Percentiles rank a stretch among this genome's conserved stretches.
Evolutionary conservation across 2,329 filamentous ascomycete genomes (phyloP).

Genomic region (Grosmannia huntii): DNA sequence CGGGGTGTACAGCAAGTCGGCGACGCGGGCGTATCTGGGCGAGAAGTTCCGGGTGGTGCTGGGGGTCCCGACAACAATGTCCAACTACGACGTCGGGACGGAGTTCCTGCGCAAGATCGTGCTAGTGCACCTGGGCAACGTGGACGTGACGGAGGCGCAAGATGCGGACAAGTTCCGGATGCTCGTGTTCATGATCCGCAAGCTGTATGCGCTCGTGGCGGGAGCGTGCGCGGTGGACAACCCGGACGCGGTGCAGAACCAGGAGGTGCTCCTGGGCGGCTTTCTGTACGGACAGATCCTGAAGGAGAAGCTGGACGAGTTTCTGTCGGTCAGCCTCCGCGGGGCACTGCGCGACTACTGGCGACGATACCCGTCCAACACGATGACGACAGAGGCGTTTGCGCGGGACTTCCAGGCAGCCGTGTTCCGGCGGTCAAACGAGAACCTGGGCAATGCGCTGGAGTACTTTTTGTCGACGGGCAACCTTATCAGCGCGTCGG

Average conservation of each 20-base stretch:
- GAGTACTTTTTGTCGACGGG: constrained; percentile 96
- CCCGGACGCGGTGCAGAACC: constrained; percentile 90
- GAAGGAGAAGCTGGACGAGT: constrained; percentile 89
- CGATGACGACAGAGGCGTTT: constrained; percentile 70
- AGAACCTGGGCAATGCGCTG: constrained; percentile 74
- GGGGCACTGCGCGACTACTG: constrained; percentile 43
- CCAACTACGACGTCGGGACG: constrained; percentile 77
- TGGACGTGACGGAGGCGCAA: constrained; percentile 70
- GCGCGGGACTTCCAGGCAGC: constrained; percentile 64
- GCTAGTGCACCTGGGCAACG: constrained; percentile 78
- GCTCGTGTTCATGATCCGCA: constrained; percentile 90
- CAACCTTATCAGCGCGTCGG: constrained; percentile 81
- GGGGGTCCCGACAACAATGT: constrained; percentile 69
- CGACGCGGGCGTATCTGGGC: constrained; percentile 78
- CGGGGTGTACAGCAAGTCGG: constrained; percentile 64
- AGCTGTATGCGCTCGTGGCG: constrained; percentile 84
- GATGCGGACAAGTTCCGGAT: constrained; percentile 88
- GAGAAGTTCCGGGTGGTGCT: constrained; percentile 85
- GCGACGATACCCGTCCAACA: constrained; percentile 43
- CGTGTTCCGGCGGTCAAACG: constrained; percentile 71
- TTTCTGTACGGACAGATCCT: constrained; percentile 92
- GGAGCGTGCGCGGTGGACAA: constrained; percentile 92
- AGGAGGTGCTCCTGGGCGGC: constrained; percentile 86
- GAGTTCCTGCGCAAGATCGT: constrained; percentile 87
- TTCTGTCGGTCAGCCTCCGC: constrained; percentile 47